Evolutionary conservation across 2,329 filamentous ascomycete genomes (phyloP).

Genomic region (Fusarium coicis): DNA sequence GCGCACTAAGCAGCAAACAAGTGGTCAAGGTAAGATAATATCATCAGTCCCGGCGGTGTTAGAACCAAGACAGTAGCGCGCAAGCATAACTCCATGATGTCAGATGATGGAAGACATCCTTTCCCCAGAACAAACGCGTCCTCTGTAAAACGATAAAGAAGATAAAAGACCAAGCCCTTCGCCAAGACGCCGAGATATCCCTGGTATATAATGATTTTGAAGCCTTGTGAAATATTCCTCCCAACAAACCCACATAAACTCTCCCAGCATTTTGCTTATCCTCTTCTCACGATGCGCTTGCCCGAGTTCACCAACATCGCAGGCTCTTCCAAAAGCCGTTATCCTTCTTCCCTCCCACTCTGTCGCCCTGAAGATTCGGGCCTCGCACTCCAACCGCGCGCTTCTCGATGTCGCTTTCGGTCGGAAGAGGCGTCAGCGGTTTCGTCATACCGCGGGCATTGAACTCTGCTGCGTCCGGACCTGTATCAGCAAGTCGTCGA

Average conservation of each 20-base stretch:
- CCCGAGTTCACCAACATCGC: conserved; percentile 64
- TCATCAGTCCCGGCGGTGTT: conserved; percentile 13
- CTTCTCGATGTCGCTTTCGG: conserved; percentile 55
- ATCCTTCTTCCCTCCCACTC: conserved; percentile 53
- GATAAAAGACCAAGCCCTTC: conserved; percentile 29
- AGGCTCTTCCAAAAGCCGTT: conserved; percentile 66
- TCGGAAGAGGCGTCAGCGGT: conserved; percentile 65
- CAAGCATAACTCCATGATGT: conserved; percentile 33
- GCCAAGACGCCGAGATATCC: conserved; percentile 44
- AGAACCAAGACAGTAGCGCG: conserved; percentile 19
- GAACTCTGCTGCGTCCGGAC: conserved; percentile 54
- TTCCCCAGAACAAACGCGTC: conserved; percentile 25
- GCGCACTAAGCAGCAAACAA: conserved; percentile 6
- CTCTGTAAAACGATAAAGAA: conserved; percentile 11
- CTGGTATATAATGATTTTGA: conserved; percentile 45
- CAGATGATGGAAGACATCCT: conserved; percentile 17
- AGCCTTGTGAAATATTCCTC: conserved; percentile 31
- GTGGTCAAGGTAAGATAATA: conserved; percentile 6
- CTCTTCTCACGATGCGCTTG: not conserved
- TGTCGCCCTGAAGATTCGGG: conserved; percentile 56
- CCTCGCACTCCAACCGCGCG: conserved; percentile 58
- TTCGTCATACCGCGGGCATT: conserved; percentile 67
- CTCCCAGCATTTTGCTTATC: not conserved
- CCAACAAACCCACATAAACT: conserved; percentile 17
- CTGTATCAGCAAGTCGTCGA: conserved; percentile 61